phyloP scores from a whole-genome alignment of 768 basidiomycete genomes.

The Suillus placidus region DNA sequence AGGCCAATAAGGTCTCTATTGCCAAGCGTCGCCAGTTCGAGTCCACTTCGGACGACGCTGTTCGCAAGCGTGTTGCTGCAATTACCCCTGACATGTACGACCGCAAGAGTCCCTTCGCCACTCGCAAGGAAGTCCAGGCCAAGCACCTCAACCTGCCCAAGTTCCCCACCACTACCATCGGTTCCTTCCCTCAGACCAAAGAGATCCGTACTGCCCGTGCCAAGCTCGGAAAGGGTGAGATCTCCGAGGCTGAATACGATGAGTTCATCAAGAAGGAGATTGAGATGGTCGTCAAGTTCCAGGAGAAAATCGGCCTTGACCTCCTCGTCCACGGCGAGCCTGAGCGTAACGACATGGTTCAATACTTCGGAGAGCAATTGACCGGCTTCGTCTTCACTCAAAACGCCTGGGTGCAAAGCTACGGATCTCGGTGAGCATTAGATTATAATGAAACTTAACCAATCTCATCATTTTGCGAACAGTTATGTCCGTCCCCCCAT shows the following conservation, averaged over 20 bases:
- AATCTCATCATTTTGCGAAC: conserved; percentile 14
- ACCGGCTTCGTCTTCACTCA: conserved; percentile 97
- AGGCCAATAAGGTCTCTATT: conserved; percentile 89
- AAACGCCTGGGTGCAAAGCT: conserved; percentile 99
- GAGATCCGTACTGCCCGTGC: conserved; percentile 98
- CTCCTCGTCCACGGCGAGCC: conserved; percentile 98
- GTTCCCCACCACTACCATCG: conserved; percentile 99
- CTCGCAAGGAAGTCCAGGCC: conserved; percentile 86
- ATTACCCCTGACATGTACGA: conserved; percentile 86
- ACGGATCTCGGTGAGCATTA: conserved; percentile 85
- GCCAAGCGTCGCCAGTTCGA: conserved; percentile 95
- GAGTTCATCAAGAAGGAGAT: conserved; percentile 99
- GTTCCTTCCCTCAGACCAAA: conserved; percentile 99
- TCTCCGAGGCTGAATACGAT: conserved; percentile 87
- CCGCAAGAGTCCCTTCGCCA: conserved; percentile 87
- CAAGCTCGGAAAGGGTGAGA: conserved; percentile 89
- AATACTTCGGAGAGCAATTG: conserved; percentile 98
- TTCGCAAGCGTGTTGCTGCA: conserved; percentile 92
- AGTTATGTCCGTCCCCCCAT: conserved; percentile 98
- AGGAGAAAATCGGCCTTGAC: conserved; percentile 95
- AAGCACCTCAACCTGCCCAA: conserved; percentile 88
- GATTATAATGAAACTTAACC: conserved; percentile 9
- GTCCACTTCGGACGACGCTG: conserved; percentile 87
- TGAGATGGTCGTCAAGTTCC: conserved; percentile 90
- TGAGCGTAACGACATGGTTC: conserved; percentile 99